These are phyloP conservation scores for Microsporum audouinii DNA, from an alignment of 2,329 filamentous ascomycete genomes.

Conservation along the genomic window DNA sequence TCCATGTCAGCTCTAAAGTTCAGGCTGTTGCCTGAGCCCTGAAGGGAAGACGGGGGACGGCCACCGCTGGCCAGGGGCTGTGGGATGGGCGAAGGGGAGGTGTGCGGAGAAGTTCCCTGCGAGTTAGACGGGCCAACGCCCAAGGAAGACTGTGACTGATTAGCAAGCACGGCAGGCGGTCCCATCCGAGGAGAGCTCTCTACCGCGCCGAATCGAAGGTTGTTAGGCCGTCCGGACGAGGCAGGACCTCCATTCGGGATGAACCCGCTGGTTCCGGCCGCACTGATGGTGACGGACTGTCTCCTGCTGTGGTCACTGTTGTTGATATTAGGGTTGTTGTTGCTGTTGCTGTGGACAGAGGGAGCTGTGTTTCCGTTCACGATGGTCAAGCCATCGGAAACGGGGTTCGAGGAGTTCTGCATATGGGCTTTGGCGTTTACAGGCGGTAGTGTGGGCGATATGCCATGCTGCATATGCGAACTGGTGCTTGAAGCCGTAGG, in stretches of 20 bases:
- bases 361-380: slow-evolving; percentile 52
- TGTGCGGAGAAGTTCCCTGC: slow-evolving; percentile 68
- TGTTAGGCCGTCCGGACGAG: slow-evolving; percentile 35
- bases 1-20: slow-evolving; percentile 73
- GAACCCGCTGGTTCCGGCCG: slow-evolving; percentile 64
- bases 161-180: slow-evolving; percentile 44
- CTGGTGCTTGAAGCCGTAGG: slow-evolving; percentile 43
- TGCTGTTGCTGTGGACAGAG: slow-evolving; percentile 18
- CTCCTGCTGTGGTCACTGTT: slow-evolving; percentile 67
- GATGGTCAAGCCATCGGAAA: slow-evolving; percentile 46
- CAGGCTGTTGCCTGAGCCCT: slow-evolving; percentile 58
- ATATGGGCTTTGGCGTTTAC: slow-evolving; percentile 71
- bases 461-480: slow-evolving; percentile 40
- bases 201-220: slow-evolving; percentile 41
- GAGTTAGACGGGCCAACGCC: slow-evolving; percentile 50
- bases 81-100: slow-evolving; percentile 87
- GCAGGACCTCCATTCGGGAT: slow-evolving; percentile 62
- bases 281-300: slow-evolving; percentile 81
- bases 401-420: slow-evolving; percentile 42
- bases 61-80: slow-evolving; percentile 74
- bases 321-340: too few relatives aligned
- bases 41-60: slow-evolving; percentile 63
- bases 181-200: slow-evolving; percentile 47
- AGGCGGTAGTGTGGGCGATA: slow-evolving; percentile 57
- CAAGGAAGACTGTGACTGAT: slow-evolving; percentile 31